Percentiles rank a stretch among this genome's conserved stretches.
phyloP scores from a whole-genome alignment of 192 early-diverging fungal species.

The Backusella morwellensis region DNA sequence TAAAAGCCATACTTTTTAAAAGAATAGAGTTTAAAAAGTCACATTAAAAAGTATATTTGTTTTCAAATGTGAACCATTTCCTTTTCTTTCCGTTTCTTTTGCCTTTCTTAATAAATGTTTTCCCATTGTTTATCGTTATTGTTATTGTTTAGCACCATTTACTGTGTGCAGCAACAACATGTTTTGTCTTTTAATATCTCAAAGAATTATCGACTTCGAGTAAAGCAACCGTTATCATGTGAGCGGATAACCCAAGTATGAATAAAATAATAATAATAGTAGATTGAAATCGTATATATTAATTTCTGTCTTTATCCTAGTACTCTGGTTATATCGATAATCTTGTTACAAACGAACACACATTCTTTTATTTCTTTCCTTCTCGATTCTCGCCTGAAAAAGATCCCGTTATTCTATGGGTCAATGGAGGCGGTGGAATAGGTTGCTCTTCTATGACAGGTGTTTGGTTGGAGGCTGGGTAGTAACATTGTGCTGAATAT shows the following conservation, averaged over 20 bases:
- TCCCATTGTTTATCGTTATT: not conserved
- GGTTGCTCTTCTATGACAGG: slow-evolving; percentile 78
- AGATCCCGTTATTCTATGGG: slow-evolving; percentile 61
- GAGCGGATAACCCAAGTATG: not conserved
- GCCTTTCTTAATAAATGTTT: not conserved
- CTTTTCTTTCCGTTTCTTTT: not conserved
- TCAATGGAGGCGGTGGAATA: slow-evolving; percentile 66
- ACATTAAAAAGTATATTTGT: not conserved
- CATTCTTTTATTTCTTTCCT: slow-evolving; percentile 95
- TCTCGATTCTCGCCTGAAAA: slow-evolving; percentile 64
- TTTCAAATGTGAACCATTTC: not conserved
- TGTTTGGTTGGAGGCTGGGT: slow-evolving; percentile 72
- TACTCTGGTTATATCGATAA: slow-evolving; percentile 13
- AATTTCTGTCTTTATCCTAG: not conserved
- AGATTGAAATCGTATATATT: not conserved
- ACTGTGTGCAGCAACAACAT: not conserved
- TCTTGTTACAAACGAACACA: slow-evolving; percentile 55
- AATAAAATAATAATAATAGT: not conserved
- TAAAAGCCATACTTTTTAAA: not conserved
- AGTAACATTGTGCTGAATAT: not conserved
- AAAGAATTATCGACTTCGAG: not conserved
- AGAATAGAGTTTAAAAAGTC: not conserved
- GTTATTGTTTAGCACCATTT: not conserved
- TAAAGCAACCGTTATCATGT: not conserved
- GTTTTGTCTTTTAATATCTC: not conserved